A percentile compares a stretch with the other conserved stretches of the same genome.
phyloP scores from a whole-genome alignment of 2,329 filamentous ascomycete genomes.

The Furcasterigmium furcatum region DNA sequence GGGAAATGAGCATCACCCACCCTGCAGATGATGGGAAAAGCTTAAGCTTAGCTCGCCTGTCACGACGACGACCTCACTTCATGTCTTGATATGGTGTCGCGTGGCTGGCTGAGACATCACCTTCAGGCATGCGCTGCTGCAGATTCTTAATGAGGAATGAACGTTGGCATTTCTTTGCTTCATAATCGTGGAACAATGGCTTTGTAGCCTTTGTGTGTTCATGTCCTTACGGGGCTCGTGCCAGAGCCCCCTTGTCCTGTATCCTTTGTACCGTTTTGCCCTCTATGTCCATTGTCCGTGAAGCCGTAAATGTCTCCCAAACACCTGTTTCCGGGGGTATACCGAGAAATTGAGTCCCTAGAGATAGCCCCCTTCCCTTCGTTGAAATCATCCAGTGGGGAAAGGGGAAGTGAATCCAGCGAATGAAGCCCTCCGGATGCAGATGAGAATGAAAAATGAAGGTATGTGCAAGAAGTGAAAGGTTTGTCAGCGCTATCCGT shows the following conservation, averaged over 20 bases:
- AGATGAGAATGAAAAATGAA: constrained; percentile 16
- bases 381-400: constrained; percentile 10
- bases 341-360: neutral
- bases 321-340: constrained; percentile 7
- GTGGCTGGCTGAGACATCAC: no score
- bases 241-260: neutral
- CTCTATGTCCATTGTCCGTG: constrained; percentile 5
- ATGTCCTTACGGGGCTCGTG: neutral
- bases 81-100: no score
- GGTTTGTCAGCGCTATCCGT: neutral
- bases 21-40: no score
- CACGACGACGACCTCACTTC: no score
- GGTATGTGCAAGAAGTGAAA: constrained; percentile 33
- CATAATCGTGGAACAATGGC: neutral
- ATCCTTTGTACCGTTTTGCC: constrained; percentile 8
- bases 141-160: no score
- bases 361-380: neutral
- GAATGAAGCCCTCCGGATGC: constrained; percentile 14
- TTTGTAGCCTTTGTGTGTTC: neutral
- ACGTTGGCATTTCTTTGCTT: neutral
- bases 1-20: neutral
- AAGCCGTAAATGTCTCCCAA: constrained; percentile 8
- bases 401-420: constrained; percentile 8
- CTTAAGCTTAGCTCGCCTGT: no score
- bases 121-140: neutral